phyloP scores from a whole-genome alignment of 2,329 filamentous ascomycete genomes.

The Aspergillus ochraceus region DNA sequence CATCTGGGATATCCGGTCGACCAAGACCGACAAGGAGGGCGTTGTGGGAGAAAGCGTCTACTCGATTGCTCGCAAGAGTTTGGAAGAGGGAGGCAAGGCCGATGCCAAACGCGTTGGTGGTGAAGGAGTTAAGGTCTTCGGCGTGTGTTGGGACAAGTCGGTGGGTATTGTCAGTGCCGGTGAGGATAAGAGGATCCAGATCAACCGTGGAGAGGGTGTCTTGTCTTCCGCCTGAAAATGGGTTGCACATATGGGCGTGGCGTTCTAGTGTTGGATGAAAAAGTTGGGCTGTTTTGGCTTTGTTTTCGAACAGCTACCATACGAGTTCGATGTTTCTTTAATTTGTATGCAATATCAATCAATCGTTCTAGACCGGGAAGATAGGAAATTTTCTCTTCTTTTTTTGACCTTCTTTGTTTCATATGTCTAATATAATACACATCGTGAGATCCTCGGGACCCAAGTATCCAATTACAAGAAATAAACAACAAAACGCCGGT shows the following conservation, averaged over 20 bases:
- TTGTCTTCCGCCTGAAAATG: slow-evolving; percentile 31
- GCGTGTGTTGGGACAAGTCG: slow-evolving; percentile 78
- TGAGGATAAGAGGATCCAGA: slow-evolving; percentile 92
- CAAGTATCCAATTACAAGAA: slow-evolving; percentile 13
- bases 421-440: slow-evolving; percentile 22
- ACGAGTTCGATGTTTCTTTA: slow-evolving; percentile 7
- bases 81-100: slow-evolving; percentile 63
- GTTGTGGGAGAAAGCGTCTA: slow-evolving; percentile 70
- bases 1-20: slow-evolving; percentile 85
- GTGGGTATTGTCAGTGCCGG: slow-evolving; percentile 89
- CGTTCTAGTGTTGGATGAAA: slow-evolving; percentile 30
- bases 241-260: slow-evolving; percentile 30
- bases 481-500: slow-evolving; percentile 18
- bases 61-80: slow-evolving; percentile 75
- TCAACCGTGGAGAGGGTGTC: slow-evolving; percentile 68
- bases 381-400: not conserved
- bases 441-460: slow-evolving; percentile 7
- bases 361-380: not conserved
- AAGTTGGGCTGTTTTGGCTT: slow-evolving; percentile 25
- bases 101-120: slow-evolving; percentile 62
- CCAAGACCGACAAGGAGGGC: slow-evolving; percentile 59
- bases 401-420: slow-evolving; percentile 1
- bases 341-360: not conserved
- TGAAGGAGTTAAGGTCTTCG: slow-evolving; percentile 87
- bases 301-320: slow-evolving; percentile 5